Conservation (phyloP, 192 early-diverging fungal genomes). For the Thoreauomyces humboldtii region DNA sequence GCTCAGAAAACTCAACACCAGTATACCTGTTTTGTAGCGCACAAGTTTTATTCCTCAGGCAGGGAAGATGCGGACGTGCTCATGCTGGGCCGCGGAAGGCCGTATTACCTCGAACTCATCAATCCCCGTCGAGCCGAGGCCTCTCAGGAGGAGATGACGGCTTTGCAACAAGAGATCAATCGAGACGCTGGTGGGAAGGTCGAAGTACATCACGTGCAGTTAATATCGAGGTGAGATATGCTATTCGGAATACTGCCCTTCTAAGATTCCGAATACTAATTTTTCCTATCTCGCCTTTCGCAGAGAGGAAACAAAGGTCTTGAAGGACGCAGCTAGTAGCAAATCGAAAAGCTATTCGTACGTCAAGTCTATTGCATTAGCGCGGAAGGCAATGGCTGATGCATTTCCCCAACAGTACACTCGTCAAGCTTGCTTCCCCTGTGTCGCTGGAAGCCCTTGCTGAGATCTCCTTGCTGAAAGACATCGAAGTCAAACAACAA, state of each 20-base stretch:
- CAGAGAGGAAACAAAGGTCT: constrained; percentile 35
- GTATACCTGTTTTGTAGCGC: constrained; percentile 36
- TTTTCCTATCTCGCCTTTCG: too few relatives aligned
- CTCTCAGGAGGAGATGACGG: constrained; percentile 22
- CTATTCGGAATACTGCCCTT: neutral
- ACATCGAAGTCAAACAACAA: constrained; percentile 42
- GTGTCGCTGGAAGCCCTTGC: constrained; percentile 21
- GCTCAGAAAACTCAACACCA: too few relatives aligned
- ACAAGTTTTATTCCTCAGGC: constrained; percentile 81
- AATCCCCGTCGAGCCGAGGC: constrained; percentile 62
- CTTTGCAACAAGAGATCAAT: constrained; percentile 41
- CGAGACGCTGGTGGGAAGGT: constrained; percentile 30
- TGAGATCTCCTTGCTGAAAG: constrained; percentile 18
- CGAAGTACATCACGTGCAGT: constrained; percentile 34
- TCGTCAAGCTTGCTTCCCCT: constrained; percentile 29
- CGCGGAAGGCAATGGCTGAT: too few relatives aligned
- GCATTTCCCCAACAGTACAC: constrained; percentile 16
- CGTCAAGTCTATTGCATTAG: neutral
- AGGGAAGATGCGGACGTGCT: constrained; percentile 93
- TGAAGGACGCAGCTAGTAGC: constrained; percentile 47
- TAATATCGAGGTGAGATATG: constrained; percentile 30
- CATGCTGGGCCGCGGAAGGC: constrained; percentile 89
- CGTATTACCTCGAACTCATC: constrained; percentile 85
- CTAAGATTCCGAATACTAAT: too few relatives aligned
- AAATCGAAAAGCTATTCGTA: constrained; percentile 49